Percentiles rank a stretch among this genome's conserved stretches.
These are phyloP conservation scores for Alternaria angustiovoidea DNA, from an alignment of 2,329 filamentous ascomycete species.

Conservation along the genomic window DNA sequence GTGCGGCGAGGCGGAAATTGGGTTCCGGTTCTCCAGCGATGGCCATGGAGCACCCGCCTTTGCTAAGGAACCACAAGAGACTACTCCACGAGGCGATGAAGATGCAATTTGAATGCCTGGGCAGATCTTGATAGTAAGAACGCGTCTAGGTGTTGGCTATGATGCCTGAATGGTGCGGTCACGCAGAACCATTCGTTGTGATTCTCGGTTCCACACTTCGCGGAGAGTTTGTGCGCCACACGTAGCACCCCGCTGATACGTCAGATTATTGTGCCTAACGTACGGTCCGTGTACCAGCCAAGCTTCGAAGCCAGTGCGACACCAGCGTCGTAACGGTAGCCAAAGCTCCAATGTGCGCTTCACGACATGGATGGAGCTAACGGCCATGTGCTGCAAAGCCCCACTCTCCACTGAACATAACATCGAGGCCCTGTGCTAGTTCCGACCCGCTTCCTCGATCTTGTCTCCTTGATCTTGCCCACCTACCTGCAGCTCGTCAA, in stretches of 20 bases:
- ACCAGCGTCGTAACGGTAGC: slow-evolving; percentile 2
- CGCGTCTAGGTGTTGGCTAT: background rate
- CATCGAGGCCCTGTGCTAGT: slow-evolving; percentile 3
- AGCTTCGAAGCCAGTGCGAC: slow-evolving; percentile 6
- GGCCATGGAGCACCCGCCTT: background rate
- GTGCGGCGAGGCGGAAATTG: background rate
- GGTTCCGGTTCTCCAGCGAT: background rate
- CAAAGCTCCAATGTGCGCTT: slow-evolving; percentile 6
- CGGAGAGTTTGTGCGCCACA: slow-evolving; percentile 4
- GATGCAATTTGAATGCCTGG: background rate
- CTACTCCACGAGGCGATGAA: background rate
- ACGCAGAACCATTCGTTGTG: background rate
- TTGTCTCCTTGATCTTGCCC: slow-evolving; percentile 1
- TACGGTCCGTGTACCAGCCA: slow-evolving; percentile 2
- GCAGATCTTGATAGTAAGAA: background rate
- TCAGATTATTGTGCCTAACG: slow-evolving; percentile 9
- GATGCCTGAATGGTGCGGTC: background rate
- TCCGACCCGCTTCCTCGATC: background rate
- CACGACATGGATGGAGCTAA: slow-evolving; percentile 3
- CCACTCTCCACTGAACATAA: slow-evolving; percentile 6
- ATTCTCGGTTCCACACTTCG: background rate
- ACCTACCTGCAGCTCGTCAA: background rate
- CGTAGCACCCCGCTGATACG: slow-evolving; percentile 5
- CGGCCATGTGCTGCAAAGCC: slow-evolving; percentile 6
- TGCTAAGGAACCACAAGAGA: background rate